Base-by-base conservation (phyloP, 225 moss, liverwort and hornwort species). In the Pseudoscleropodium purum region DNA sequence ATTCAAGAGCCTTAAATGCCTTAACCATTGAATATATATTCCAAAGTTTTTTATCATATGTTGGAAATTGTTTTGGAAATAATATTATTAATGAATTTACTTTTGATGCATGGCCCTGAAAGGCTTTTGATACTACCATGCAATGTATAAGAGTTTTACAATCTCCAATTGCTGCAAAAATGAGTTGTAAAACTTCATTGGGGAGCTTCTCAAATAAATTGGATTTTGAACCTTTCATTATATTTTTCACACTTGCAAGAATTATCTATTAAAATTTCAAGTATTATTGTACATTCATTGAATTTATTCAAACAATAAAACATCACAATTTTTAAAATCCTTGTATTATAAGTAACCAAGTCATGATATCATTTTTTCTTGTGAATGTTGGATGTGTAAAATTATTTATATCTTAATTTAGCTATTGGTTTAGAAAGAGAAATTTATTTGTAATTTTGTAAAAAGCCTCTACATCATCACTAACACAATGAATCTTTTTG, bases 121-220 rank as follows among this genome's bases (percentile, higher is more conserved):
- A 95, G 66, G 84, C 59, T 81, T 89, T 93, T 29, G 93, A 94
- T 16, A 95, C 94, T 30, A 29, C 89, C 94, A 95, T 94, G 45
- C 95, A 95, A 34, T 83, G 43, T 39, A 93, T 41, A 15, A 95
- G 86, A 43, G 87, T 84, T 82, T 91, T 94, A 85, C 94, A 95
- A 87, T 95, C 94, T 75, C 70, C 30, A 59, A 95, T 87, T 18
- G 90, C n/a, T 61, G 13, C 87, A 91, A 95, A 94, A 33, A 95
- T 94, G 8, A 95, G 89, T 75, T 95, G 95, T 31, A 95, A 79
- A 34, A 95, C 94, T 83, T 95, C 95, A 43, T 94, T 5, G 0
- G 94, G 95, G 13, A 95, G 92, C 24, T 91, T 90, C 0, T 94
- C 92, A 86, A 95, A 93, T 27, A 68, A 85, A 90, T 84, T 93